Percentiles rank a stretch among this genome's conserved stretches.
These are phyloP conservation scores for Russula brevipes DNA, from an alignment of 768 basidiomycete species.

Conservation along the genomic window DNA sequence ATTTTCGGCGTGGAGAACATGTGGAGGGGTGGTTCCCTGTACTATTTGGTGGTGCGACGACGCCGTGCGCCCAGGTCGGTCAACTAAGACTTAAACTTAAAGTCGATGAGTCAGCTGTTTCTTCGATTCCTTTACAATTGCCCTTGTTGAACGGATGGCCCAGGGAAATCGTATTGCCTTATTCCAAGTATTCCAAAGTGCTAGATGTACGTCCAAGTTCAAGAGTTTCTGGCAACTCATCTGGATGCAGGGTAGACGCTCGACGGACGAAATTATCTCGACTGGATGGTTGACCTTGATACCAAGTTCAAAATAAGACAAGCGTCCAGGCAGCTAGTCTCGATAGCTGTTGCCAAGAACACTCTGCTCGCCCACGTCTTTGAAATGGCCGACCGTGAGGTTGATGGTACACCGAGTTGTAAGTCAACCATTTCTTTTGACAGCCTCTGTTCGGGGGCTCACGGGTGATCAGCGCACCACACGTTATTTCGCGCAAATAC, in stretches of 20 bases:
- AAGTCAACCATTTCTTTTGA: slow-evolving; percentile 28
- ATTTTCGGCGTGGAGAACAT: slow-evolving; percentile 66
- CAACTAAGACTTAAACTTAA: slow-evolving; percentile 69
- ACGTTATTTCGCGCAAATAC: slow-evolving; percentile 68
- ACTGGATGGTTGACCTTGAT: slow-evolving; percentile 72
- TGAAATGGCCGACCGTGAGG: slow-evolving; percentile 63
- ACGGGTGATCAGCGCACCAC: slow-evolving; percentile 51
- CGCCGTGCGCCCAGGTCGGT: slow-evolving; percentile 58
- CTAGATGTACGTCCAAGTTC: slow-evolving; percentile 44
- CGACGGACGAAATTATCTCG: slow-evolving; percentile 58
- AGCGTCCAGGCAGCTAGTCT: slow-evolving; percentile 54
- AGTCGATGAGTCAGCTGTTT: slow-evolving; percentile 62
- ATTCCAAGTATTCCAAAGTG: slow-evolving; percentile 53
- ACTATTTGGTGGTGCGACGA: slow-evolving; percentile 44
- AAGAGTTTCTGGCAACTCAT: slow-evolving; percentile 7
- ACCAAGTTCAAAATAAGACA: slow-evolving; percentile 61
- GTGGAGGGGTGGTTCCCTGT: slow-evolving; percentile 87
- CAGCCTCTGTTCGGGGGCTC: slow-evolving; percentile 1
- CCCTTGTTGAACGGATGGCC: neutral
- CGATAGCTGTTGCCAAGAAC: slow-evolving; percentile 64
- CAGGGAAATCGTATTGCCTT: slow-evolving; percentile 78
- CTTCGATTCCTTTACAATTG: slow-evolving; percentile 15
- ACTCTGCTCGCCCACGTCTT: slow-evolving; percentile 62
- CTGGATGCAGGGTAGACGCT: slow-evolving; percentile 38
- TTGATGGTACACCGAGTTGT: slow-evolving; percentile 66